These are phyloP conservation scores for Neophaeococcomyces mojaviensis DNA, from an alignment of 2,329 filamentous ascomycete genomes.

Conservation along the genomic window DNA sequence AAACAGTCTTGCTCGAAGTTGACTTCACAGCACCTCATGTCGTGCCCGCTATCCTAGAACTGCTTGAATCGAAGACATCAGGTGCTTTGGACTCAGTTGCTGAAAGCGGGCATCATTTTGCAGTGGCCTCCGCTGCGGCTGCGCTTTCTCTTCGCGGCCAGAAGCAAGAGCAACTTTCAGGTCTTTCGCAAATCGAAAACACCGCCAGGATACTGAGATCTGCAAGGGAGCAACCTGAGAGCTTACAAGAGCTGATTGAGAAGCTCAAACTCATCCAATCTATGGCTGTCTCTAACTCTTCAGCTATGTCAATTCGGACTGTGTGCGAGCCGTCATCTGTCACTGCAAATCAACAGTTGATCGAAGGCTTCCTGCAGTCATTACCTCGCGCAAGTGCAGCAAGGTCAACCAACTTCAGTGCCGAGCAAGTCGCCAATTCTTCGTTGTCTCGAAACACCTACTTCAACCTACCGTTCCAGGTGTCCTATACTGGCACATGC, in stretches of 20 bases:
- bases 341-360: slow-evolving; percentile 58
- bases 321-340: slow-evolving; percentile 76
- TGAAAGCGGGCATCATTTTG: slow-evolving; percentile 80
- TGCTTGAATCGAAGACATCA: slow-evolving; percentile 78
- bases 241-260: slow-evolving; percentile 64
- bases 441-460: slow-evolving; percentile 60
- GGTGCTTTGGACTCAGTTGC: slow-evolving; percentile 89
- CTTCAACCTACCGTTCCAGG: slow-evolving; percentile 92
- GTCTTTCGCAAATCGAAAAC: slow-evolving; percentile 82
- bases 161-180: slow-evolving; percentile 75
- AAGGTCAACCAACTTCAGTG: slow-evolving; percentile 27
- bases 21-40: slow-evolving; percentile 81
- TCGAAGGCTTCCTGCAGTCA: slow-evolving; percentile 62
- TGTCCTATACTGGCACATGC: slow-evolving; percentile 83
- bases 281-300: slow-evolving; percentile 62
- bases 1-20: slow-evolving; percentile 73
- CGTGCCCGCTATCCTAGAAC: slow-evolving; percentile 71
- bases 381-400: slow-evolving; percentile 42
- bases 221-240: slow-evolving; percentile 60
- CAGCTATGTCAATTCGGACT: slow-evolving; percentile 67
- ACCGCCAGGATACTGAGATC: slow-evolving; percentile 65
- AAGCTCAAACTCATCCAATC: slow-evolving; percentile 82
- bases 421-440: slow-evolving; percentile 27
- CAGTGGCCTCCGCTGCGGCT: slow-evolving; percentile 74
- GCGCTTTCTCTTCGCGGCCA: slow-evolving; percentile 65